These are phyloP conservation scores for Pseudocercospora macadamiae DNA, from an alignment of 2,329 filamentous ascomycete genomes.

Conservation along the genomic window DNA sequence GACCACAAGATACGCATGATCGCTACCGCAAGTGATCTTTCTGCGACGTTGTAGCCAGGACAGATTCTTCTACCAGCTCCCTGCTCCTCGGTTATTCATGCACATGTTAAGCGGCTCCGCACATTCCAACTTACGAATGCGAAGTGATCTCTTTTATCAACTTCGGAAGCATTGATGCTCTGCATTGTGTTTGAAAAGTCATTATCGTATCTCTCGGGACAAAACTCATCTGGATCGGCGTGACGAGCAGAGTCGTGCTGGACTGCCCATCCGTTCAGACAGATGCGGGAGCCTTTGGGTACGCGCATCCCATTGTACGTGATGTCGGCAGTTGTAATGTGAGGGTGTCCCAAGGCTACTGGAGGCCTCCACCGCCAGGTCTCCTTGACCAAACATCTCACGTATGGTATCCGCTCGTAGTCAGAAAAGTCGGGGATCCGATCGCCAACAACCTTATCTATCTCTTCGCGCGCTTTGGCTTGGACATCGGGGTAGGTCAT, in stretches of 20 bases:
- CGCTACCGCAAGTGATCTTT: constrained; percentile 41
- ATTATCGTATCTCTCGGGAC: constrained; percentile 12
- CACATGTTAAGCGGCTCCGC: too few relatives aligned
- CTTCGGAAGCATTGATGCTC: constrained; percentile 12
- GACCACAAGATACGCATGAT: constrained; percentile 41
- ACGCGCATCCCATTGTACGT: constrained; percentile 15
- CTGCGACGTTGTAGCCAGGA: constrained; percentile 42
- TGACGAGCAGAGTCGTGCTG: constrained; percentile 15
- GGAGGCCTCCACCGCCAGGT: constrained; percentile 27
- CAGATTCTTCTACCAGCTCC: constrained; percentile 41
- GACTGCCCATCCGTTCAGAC: constrained; percentile 13
- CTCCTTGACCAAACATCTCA: constrained; percentile 29
- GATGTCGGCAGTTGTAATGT: constrained; percentile 20
- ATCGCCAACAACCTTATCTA: constrained; percentile 21
- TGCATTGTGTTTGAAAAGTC: constrained; percentile 10
- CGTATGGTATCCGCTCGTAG: constrained; percentile 23
- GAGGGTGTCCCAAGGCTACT: constrained; percentile 37
- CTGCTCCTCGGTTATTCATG: background rate
- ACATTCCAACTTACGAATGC: constrained; percentile 33
- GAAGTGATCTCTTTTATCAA: constrained; percentile 38
- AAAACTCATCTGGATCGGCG: constrained; percentile 9
- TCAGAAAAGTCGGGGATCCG: constrained; percentile 25
- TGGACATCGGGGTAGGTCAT: constrained; percentile 55
- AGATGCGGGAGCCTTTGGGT: constrained; percentile 10
- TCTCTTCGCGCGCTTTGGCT: constrained; percentile 56